A percentile compares a stretch with the other conserved stretches of the same genome.
Evolutionary conservation across 176 grass and related monocot genomes (phyloP).

Genomic region (Pharus latifolius): DNA sequence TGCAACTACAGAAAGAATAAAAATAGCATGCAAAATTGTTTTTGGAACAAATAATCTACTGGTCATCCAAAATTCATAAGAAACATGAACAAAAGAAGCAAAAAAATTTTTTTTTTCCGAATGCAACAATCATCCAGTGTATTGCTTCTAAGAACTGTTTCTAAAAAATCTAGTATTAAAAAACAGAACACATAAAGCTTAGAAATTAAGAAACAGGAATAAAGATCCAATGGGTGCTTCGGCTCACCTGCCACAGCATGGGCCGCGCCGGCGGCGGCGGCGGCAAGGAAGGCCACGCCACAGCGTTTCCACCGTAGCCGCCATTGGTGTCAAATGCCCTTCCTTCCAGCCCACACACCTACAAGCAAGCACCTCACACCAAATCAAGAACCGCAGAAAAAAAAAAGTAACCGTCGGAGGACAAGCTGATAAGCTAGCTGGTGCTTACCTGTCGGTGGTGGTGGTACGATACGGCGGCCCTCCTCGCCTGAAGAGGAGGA

Average conservation of each 20-base stretch:
- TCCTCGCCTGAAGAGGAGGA: not conserved
- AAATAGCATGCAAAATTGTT: no score
- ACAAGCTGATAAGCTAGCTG: not conserved
- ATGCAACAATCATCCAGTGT: no score
- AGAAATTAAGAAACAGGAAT: not conserved
- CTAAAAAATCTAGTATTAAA: no score
- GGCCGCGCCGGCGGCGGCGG: not conserved
- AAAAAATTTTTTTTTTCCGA: no score
- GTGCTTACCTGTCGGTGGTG: not conserved
- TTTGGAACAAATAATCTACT: no score
- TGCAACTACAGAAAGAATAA: not conserved
- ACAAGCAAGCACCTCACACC: not conserved
- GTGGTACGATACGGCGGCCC: no score
- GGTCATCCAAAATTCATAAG: no score
- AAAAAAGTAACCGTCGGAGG: not conserved
- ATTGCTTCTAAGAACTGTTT: no score
- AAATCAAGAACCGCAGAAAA: not conserved
- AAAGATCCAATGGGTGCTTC: not conserved
- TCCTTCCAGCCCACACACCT: conserved; percentile 16
- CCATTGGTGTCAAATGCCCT: not conserved
- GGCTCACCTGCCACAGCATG: conserved; percentile 24
- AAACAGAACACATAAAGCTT: not conserved
- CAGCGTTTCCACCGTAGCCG: not conserved
- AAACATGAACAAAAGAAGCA: no score
- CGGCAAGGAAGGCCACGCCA: not conserved